Evolutionary conservation across 306 rosid genomes (phyloP), one percentile per base, ranked within the genome.

Genomic region (Cyamopsis tetragonoloba): DNA sequence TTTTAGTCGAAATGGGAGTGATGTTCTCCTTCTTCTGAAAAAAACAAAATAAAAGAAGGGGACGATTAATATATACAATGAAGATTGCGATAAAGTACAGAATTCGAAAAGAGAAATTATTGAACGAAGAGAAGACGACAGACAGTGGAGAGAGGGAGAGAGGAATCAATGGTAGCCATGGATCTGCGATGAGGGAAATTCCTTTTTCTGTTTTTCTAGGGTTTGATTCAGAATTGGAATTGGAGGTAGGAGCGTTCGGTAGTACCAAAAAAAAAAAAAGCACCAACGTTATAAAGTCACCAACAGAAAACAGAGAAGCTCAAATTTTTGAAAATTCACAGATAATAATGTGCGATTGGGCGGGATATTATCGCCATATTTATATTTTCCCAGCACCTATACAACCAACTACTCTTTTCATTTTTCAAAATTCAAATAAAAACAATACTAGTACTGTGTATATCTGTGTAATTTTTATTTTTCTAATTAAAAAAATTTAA

Each of bases 1-100:
- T 82, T 83, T 88, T 90, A 11, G 86, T 64, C 31, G 87, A 76
- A 79, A 86, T 61, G 39, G 97, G 95, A 34, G 85, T 76, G 77
- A 63, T 49, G 39, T 89, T 86, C 81, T 90, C 97, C 81, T 88
- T 88, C 22, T 63, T 80, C 99, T 95, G 87, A 51, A 54, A 62
- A 38, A 3, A 0, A 27, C 47, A 10, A 1, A 1, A 4, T 2
- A 34, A 67, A 47, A 31, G 17, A 10, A n/a, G 2, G 24, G n/a
- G 19, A 3, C 10, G 32, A 3, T 66, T 51, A 76, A 31, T 13
- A 53, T 2, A 7, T 15, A 18, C 19, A 11, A 31, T 39, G 22
- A 63, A 49, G 7, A 44, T 48, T 30, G 22, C 7, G 2, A 7
- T 2, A 19, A 11, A 54, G 0, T 17, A 20, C n/a, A 10, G 54